Conservation (phyloP, 345 rosid species). For the Bretschneidera sinensis region DNA sequence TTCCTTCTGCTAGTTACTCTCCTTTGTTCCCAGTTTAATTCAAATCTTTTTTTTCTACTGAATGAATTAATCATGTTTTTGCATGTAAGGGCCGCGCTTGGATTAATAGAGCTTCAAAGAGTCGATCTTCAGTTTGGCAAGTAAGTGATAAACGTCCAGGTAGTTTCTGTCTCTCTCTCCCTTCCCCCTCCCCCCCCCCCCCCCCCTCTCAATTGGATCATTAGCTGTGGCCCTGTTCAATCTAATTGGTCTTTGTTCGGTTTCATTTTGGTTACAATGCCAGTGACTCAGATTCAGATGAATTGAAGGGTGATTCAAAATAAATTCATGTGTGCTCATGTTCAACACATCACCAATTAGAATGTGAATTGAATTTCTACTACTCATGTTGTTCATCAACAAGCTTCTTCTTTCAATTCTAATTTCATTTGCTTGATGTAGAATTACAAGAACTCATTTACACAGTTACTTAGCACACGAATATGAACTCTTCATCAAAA, state of each 20-base stretch:
- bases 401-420: neutral
- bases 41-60: too few relatives aligned
- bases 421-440: neutral
- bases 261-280: constrained; percentile 41
- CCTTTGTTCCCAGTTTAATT: neutral
- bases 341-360: neutral
- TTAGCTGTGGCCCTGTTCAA: neutral
- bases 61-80: neutral
- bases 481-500: too few relatives aligned
- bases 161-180: constrained; percentile 8
- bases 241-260: constrained; percentile 2
- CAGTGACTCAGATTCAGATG: constrained; percentile 53
- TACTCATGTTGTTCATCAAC: neutral
- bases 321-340: constrained; percentile 10
- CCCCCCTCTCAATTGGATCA: neutral
- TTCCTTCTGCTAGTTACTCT: neutral
- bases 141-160: constrained; percentile 47
- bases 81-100: constrained; percentile 44
- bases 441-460: neutral
- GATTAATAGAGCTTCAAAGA: constrained; percentile 45
- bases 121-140: constrained; percentile 42
- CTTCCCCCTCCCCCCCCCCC: neutral
- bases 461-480: neutral
- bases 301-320: constrained; percentile 21
- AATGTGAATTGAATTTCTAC: neutral